Base-by-base conservation (phyloP, 768 basidiomycete species). In the Zangia roseola region DNA sequence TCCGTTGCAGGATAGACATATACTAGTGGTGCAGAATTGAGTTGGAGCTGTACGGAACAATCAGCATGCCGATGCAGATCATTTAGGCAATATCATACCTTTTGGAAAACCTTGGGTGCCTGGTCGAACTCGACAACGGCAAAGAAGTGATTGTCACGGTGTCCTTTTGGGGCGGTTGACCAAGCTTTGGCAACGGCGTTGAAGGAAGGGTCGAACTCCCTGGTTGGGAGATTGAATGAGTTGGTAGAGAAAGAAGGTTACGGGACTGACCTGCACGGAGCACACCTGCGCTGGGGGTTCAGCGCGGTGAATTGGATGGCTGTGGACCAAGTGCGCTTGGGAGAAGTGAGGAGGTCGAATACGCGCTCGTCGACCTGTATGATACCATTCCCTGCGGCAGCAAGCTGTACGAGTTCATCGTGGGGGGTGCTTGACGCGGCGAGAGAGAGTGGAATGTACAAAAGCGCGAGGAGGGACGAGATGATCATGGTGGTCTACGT, bases 61-160 rank as follows among this genome's bases (percentile, higher is more conserved):
- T 69, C 42, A 67, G 54, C 28, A 23, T 9, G 12, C 14, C 17
- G 6, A 14, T 10, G 20, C 28, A 26, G 45, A 23, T 7, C 28
- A 10, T 14, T n/a, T 10, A 3, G 6, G 24, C 20, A 12, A 35
- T n/a, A 12, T 51, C 63, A 23, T 43, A 91, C 94, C 75, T 82
- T 83, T 71, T 89, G 84, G 73, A 95, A 99, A 37, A 92, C 77
- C 2, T 72, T 68, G 46, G 81, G 76, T 8, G 81, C 86, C 31
- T 88, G 76, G 60, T 89, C 82, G 63, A 97, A 98, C 69, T 99
- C 97, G 25, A 92, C 67, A 12, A 84, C 86, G 9, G 84, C 97
- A 62, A 98, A 99, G 80, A 97, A 94, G 68, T 97, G 94, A 47
- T 75, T 73, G 65, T 91, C 78, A 35, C 86, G 80, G n/a, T 87